phyloP scores from a whole-genome alignment of 371 early-diverging fungal genomes.

The Lichtheimia corymbifera region DNA sequence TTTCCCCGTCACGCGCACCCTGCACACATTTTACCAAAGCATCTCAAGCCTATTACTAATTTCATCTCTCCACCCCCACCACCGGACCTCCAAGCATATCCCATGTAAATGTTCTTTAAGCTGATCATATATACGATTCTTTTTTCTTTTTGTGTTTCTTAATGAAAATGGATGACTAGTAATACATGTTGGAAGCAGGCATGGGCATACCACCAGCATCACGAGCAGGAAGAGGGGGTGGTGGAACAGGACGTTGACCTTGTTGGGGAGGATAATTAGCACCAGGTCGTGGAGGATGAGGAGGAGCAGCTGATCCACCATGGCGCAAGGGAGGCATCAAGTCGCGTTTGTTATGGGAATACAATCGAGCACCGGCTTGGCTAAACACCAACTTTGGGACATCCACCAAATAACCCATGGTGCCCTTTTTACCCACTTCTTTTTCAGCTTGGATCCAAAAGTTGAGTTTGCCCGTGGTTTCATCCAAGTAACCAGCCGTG shows the following conservation, averaged over 20 bases:
- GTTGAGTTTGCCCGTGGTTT: conserved; percentile 36
- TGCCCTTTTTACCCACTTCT: conserved; percentile 41
- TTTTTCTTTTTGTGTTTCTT: no score
- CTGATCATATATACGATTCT: no score
- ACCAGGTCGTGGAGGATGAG: conserved; percentile 2
- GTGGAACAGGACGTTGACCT: conserved; percentile 13
- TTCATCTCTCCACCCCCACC: no score
- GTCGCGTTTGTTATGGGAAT: conserved; percentile 16
- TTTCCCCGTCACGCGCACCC: background rate
- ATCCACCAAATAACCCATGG: conserved; percentile 46
- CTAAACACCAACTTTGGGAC: conserved; percentile 46
- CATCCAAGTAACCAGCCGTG: conserved; percentile 41
- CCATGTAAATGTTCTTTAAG: no score
- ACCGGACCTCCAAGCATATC: no score
- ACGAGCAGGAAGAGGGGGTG: conserved; percentile 16
- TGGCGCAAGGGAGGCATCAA: conserved; percentile 10
- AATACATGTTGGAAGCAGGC: conserved; percentile 5
- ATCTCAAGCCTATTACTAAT: no score
- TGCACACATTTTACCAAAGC: no score
- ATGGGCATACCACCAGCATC: background rate
- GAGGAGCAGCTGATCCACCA: background rate
- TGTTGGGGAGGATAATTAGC: conserved; percentile 5
- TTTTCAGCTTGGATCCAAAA: conserved; percentile 52
- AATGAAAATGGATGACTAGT: background rate
- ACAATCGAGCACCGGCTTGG: conserved; percentile 35